Percentiles rank a stretch among this genome's conserved stretches.
phyloP scores from a whole-genome alignment of 805 yeast genomes.

The Metschnikowia santaceciliae region DNA sequence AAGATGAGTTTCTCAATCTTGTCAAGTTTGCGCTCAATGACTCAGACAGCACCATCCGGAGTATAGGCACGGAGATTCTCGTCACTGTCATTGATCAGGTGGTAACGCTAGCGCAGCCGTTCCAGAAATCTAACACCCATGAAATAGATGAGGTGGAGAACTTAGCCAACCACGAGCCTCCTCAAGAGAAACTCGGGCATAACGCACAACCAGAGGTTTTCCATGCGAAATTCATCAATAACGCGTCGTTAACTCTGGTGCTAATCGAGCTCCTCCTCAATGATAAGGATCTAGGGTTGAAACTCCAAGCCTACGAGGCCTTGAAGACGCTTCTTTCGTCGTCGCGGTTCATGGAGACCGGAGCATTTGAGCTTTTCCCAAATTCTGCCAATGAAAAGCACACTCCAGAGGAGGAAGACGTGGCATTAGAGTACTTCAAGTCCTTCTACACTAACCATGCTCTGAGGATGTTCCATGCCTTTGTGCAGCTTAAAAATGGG shows the following conservation, averaged over 20 bases:
- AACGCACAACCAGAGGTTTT: slow-evolving; percentile 19
- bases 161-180: slow-evolving; percentile 5
- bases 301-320: slow-evolving; percentile 82
- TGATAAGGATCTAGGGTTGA: slow-evolving; percentile 66
- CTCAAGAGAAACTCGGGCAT: not conserved
- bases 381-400: slow-evolving; percentile 8
- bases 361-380: slow-evolving; percentile 9
- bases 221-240: slow-evolving; percentile 42
- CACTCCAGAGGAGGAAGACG: slow-evolving; percentile 12
- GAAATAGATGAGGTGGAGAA: slow-evolving; percentile 25
- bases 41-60: slow-evolving; percentile 45
- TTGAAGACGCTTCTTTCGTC: slow-evolving; percentile 70
- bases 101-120: slow-evolving; percentile 51
- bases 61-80: slow-evolving; percentile 74
- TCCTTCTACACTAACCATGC: slow-evolving; percentile 65
- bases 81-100: slow-evolving; percentile 83
- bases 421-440: slow-evolving; percentile 44
- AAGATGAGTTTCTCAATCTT: slow-evolving; percentile 65
- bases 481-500: slow-evolving; percentile 33
- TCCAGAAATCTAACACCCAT: slow-evolving; percentile 16
- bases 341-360: slow-evolving; percentile 5
- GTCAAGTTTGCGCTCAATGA: slow-evolving; percentile 68
- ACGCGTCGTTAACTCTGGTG: slow-evolving; percentile 54
- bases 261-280: slow-evolving; percentile 57
- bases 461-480: slow-evolving; percentile 48